Evolutionary conservation across 306 rosid species (phyloP).

Genomic region (Rosa persica): DNA sequence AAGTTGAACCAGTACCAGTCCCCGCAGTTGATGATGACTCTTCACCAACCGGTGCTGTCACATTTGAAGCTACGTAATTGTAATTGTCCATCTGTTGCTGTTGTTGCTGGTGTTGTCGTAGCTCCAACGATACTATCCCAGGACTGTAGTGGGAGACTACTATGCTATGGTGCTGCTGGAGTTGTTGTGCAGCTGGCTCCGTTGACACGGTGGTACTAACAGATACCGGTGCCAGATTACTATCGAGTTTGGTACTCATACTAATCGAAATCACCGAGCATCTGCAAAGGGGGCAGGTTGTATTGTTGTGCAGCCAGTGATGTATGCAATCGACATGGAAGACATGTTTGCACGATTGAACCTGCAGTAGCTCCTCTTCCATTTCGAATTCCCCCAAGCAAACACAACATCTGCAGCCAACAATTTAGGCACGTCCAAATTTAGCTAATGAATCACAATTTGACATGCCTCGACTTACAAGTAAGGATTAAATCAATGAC

Average conservation of each 20-base stretch:
- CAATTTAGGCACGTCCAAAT: background rate
- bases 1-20: background rate
- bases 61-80: background rate
- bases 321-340: conserved; percentile 75
- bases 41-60: conserved; percentile 9
- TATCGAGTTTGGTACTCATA: conserved; percentile 18
- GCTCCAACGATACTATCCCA: conserved; percentile 18
- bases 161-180: conserved; percentile 1
- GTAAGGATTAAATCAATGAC: background rate
- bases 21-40: conserved; percentile 10
- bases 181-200: conserved; percentile 8
- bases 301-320: conserved; percentile 71
- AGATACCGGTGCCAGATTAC: background rate
- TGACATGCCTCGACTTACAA: background rate
- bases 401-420: conserved; percentile 64
- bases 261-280: conserved; percentile 50
- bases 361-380: conserved; percentile 72
- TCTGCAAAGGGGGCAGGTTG: conserved; percentile 86
- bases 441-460: background rate
- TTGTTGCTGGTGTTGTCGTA: conserved; percentile 19
- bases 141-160: conserved; percentile 18
- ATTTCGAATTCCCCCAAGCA: conserved; percentile 78
- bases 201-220: background rate
- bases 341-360: conserved; percentile 72
- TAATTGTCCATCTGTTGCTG: background rate